These are phyloP conservation scores for Datisca glomerata DNA, from an alignment of 306 rosid species.

Conservation along the genomic window DNA sequence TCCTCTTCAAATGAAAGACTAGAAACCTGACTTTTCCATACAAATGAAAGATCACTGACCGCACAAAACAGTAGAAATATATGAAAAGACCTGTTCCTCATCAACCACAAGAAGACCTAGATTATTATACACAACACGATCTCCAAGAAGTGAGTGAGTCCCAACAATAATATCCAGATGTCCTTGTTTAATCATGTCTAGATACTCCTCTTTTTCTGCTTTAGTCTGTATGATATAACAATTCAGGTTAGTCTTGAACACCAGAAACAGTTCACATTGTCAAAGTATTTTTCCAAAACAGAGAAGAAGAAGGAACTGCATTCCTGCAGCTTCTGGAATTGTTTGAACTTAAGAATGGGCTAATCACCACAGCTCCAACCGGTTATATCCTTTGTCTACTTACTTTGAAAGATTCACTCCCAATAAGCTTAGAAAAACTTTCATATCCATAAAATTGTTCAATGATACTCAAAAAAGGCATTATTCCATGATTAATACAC, in stretches of 20 bases:
- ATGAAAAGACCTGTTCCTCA: slow-evolving; percentile 73
- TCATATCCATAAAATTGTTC: too few species aligned
- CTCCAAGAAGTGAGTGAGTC: slow-evolving; percentile 94
- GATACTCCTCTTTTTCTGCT: slow-evolving; percentile 66
- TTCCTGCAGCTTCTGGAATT: not conserved
- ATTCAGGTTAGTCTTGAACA: slow-evolving; percentile 24
- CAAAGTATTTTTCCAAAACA: slow-evolving; percentile 13
- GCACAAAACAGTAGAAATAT: slow-evolving; percentile 12
- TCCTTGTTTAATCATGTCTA: slow-evolving; percentile 68
- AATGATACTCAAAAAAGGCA: too few species aligned
- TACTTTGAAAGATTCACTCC: too few species aligned
- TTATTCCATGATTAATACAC: too few species aligned
- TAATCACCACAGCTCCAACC: not conserved
- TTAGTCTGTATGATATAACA: slow-evolving; percentile 52
- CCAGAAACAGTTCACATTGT: slow-evolving; percentile 10
- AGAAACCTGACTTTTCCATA: slow-evolving; percentile 8
- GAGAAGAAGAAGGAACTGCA: not conserved
- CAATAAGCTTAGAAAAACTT: too few species aligned
- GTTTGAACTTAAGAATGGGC: slow-evolving; percentile 1
- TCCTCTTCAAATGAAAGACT: slow-evolving; percentile 7
- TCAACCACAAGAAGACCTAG: slow-evolving; percentile 92
- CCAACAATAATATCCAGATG: slow-evolving; percentile 75
- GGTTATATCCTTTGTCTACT: not conserved
- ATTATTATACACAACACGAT: slow-evolving; percentile 74
- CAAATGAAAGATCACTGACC: slow-evolving; percentile 13